Evolutionary conservation across 495 filamentous ascomycete genomes (phyloP), one percentile per base, ranked within the genome.

Genomic region (Beverwykella pulmonaria): DNA sequence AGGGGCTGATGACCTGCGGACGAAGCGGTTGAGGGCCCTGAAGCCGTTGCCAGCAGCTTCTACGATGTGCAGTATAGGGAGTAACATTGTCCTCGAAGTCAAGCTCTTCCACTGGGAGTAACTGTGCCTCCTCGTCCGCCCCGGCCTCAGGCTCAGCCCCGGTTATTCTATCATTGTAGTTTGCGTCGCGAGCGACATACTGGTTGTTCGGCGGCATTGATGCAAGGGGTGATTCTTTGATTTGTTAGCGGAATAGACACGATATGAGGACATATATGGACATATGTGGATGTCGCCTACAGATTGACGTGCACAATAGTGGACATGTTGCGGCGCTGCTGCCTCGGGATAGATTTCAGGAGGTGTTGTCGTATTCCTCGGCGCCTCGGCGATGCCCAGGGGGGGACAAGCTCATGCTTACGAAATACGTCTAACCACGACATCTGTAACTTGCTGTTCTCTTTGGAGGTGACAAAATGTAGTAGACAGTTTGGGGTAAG

Each of bases 11-110:
- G 44, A 19, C 39, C 8, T 61, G 58, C 22, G 15, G 23, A 17
- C 39, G 60, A 15, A 30, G 60, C 14, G 48, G 60, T 22, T 63
- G 30, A 14, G 60, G 34, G 27, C 49, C 60, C 17, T 22, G 26
- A 19, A 55, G 60, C 41, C 19, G 34, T 14, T 19, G 7, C 48
- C 32, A 44, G 8, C 39, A 23, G 14, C 30, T 14, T 36, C 48
- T 30, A 20, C 27, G 47, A 12, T 15, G 32, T 26, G 30, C 29
- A 4, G 9, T 63, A 17, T 17, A 17, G 8, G 14, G 14, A 3
- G 20, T 23, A 20, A 14, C 19, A 36, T 52, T 63, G 26, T 63
- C 60, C 23, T 63, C 60, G 25, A 63, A 63, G 36, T 54, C 60
- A 5, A 63, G 49, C 48, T 63, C 49, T 55, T 63, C 60, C 7